Base-by-base conservation (phyloP, 73 alveolate genomes). In the Paramecium bursaria region DNA sequence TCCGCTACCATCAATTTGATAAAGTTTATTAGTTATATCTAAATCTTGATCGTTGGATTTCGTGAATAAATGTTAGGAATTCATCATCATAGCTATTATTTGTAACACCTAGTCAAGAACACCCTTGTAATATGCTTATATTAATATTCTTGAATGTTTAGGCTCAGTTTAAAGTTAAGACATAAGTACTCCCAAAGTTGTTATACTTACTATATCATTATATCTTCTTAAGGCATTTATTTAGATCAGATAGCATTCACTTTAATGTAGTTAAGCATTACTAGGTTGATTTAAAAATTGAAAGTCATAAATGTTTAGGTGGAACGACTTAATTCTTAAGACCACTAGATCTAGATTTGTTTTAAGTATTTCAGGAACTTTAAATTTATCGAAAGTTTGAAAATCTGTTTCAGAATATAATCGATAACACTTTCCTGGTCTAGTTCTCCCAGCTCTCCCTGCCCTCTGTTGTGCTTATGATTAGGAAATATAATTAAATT, bases 141-240 rank as follows among this genome's bases (percentile, higher is more conserved):
- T 57, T 26, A 57, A 29, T 2, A 57, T 57, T 57, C 76, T 57
- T 25, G 50, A 25, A 22, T n/a, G 26, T 57, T 44, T 57, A 5
- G 11, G 1, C 17, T 57, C 29, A 4, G 7, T 9, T 3, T 57
- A 0, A 27, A 97, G 85, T 73, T 97, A 93, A 88, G 96, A 91
- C 74, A 96, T 88, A 22, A 94, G 87, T 91, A 95, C 99, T 19
- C 99, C 86, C 76, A 93, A 92, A 46, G 94, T 86, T 33, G 98
- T 94, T 85, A 98, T 89, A 77, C 93, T 98, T 80, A 92, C 97
- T 50, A 90, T 92, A 85, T 95, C 99, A 91, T 96, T 98, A 30
- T 94, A 90, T 10, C 92, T 86, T 10, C 92, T 80, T 31, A 87
- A 92, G 15, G 91, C 79, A 85, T 91, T 39, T 39, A 39, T 39